These are phyloP conservation scores for Erysimum cheiranthoides DNA, from an alignment of 345 rosid genomes.

Conservation along the genomic window DNA sequence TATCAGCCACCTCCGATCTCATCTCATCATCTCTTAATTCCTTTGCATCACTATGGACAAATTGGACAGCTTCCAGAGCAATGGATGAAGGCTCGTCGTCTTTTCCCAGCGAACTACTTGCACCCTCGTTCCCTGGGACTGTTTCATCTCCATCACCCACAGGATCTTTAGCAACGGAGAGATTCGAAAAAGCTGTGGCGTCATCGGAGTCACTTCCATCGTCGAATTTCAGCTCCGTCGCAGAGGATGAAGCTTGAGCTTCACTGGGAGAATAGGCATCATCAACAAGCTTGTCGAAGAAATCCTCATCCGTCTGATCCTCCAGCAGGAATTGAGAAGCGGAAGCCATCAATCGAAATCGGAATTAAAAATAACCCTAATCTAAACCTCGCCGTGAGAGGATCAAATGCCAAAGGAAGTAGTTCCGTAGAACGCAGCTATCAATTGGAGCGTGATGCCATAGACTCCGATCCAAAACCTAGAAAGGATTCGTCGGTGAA, in stretches of 20 bases:
- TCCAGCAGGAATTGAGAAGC: conserved; percentile 79
- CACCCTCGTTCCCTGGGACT: conserved; percentile 30
- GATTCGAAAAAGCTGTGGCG: conserved; percentile 63
- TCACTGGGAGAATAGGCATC: conserved; percentile 51
- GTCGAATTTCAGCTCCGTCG: conserved; percentile 33
- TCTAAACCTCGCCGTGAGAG: background rate
- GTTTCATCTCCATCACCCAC: conserved; percentile 43
- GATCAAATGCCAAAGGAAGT: conserved; percentile 14
- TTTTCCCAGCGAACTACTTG: conserved; percentile 29
- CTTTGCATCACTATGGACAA: conserved; percentile 29
- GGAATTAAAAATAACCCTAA: background rate
- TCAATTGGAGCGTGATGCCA: conserved; percentile 30
- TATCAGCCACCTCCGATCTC: conserved; percentile 41
- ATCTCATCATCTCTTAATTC: conserved; percentile 37
- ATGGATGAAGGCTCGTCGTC: conserved; percentile 33
- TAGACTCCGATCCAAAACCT: conserved; percentile 21
- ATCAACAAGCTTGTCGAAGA: conserved; percentile 89
- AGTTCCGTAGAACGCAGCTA: background rate
- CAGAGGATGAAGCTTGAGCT: conserved; percentile 31
- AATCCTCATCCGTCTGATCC: conserved; percentile 96
- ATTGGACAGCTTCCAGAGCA: conserved; percentile 37
- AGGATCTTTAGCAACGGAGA: conserved; percentile 50
- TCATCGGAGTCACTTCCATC: conserved; percentile 65
- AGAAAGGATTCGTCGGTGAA: conserved; percentile 6
- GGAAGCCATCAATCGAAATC: conserved; percentile 61